Base-by-base conservation (phyloP, 192 early-diverging fungal genomes). In the Backusella westeae region DNA sequence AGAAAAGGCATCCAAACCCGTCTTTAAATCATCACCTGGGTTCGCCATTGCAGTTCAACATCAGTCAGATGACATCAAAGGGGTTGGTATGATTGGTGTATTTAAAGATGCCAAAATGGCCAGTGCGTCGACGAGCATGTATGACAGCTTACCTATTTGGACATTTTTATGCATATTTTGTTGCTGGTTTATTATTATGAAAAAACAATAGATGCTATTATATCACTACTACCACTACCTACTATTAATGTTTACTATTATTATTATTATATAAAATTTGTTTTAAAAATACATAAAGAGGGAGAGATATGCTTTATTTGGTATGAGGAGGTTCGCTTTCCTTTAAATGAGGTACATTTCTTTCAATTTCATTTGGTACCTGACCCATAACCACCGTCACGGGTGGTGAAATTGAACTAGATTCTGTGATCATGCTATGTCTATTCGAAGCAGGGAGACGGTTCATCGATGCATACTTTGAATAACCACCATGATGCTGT, bases 261-360 rank as follows among this genome's bases (percentile, higher is more conserved):
- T 17, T 19, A 19, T 52, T 56, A 26, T 9, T 56, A 26, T 59
- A 59, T 59, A 59, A 59, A 59, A 0, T 26, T 56, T 21, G 7
- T 56, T 21, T 10, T 56, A n/a, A 10, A 23, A 10, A 23, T 53
- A 53, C 6, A n/a, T 19, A 23, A 17, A 19, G 19, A 19, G 14
- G 19, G 32, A 32, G 32, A 32, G 17, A n/a, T 8, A 53, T 56
- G 10, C n/a, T 14, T 23, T 56, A 56, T 56, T 56, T 56, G 9
- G 53, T 23, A 23, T 56, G 53, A 21, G 53, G 53, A 23, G 53
- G 53, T 10, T 56, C 53, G 6, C n/a, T 12, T 56, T 56, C 53
- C n/a, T 29, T 63, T 63, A 63, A 63, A 29, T 63, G 56, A 26
- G 56, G 56, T 63, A 63, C 56, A 63, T 63, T 63, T 29, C 56